A percentile compares a stretch with the other conserved stretches of the same genome.
These are phyloP conservation scores for Pseudofabraea citricarpa DNA, from an alignment of 2,329 filamentous ascomycete genomes.

Conservation along the genomic window DNA sequence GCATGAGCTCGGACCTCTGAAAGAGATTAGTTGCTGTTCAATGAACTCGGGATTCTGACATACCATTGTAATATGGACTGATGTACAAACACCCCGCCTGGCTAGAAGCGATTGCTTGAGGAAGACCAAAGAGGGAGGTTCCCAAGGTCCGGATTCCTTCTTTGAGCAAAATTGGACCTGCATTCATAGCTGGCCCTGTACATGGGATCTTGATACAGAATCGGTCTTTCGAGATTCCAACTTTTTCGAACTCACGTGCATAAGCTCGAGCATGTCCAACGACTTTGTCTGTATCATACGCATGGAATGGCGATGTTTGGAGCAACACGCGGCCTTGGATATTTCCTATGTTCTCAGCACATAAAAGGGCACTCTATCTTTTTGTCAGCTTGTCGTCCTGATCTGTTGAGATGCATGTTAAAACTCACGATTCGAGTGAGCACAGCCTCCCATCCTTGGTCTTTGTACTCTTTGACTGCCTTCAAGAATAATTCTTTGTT, in stretches of 20 bases:
- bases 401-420: neutral
- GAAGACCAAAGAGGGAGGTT: slow-evolving; percentile 41
- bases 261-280: slow-evolving; percentile 42
- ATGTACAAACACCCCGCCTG: slow-evolving; percentile 43
- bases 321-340: slow-evolving; percentile 44
- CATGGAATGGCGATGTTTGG: slow-evolving; percentile 41
- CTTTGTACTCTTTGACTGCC: slow-evolving; percentile 37
- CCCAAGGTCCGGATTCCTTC: slow-evolving; percentile 44
- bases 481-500: slow-evolving; percentile 38
- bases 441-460: slow-evolving; percentile 41
- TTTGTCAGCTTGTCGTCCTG: neutral
- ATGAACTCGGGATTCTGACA: slow-evolving; percentile 3
- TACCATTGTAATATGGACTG: slow-evolving; percentile 45
- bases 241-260: slow-evolving; percentile 39
- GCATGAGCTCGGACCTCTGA: slow-evolving; percentile 39
- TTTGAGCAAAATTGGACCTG: slow-evolving; percentile 34
- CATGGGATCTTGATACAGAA: slow-evolving; percentile 48
- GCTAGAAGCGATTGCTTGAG: slow-evolving; percentile 44
- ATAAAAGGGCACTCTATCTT: slow-evolving; percentile 4
- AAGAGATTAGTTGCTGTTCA: neutral
- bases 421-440: slow-evolving; percentile 38
- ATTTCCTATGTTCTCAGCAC: slow-evolving; percentile 34
- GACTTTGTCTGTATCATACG: slow-evolving; percentile 39
- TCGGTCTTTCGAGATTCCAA: slow-evolving; percentile 38
- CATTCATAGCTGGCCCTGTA: slow-evolving; percentile 42